A percentile compares a stretch with the other conserved stretches of the same genome.
These are phyloP conservation scores for Capsaspora owczarzaki DNA, from an alignment of 78 protist genomes.

Conservation along the genomic window DNA sequence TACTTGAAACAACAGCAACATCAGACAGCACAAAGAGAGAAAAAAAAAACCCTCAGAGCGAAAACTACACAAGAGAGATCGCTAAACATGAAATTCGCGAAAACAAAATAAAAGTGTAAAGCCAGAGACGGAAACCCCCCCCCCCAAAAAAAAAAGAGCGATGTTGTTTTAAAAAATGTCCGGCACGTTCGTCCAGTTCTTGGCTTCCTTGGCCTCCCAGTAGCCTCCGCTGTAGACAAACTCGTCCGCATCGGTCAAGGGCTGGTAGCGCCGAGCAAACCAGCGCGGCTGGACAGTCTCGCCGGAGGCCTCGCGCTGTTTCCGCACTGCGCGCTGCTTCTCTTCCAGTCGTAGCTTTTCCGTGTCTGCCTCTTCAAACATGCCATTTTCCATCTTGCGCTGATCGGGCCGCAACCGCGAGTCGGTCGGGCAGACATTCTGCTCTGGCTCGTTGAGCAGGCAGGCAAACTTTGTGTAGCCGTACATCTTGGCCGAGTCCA, in stretches of 20 bases:
- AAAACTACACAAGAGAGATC: neutral
- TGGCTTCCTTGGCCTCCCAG: slow-evolving; percentile 12
- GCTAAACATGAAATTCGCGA: too few relatives aligned
- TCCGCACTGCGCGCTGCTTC: slow-evolving; percentile 17
- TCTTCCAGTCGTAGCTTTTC: slow-evolving; percentile 17
- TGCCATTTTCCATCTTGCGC: slow-evolving; percentile 18
- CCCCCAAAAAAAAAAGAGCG: too few relatives aligned
- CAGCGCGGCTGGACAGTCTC: neutral
- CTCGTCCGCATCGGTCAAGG: neutral
- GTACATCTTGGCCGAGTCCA: slow-evolving; percentile 14
- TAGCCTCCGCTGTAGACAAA: slow-evolving; percentile 6
- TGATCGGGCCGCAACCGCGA: slow-evolving; percentile 31
- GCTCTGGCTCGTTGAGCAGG: slow-evolving; percentile 9
- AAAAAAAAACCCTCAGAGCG: neutral
- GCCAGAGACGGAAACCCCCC: too few relatives aligned
- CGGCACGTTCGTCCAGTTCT: too few relatives aligned
- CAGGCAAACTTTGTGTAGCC: slow-evolving; percentile 25
- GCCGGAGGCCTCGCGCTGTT: slow-evolving; percentile 4
- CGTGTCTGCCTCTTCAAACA: neutral
- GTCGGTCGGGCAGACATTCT: slow-evolving; percentile 12
- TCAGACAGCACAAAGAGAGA: neutral
- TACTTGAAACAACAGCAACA: neutral
- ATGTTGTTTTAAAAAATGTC: too few relatives aligned
- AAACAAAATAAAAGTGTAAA: too few relatives aligned
- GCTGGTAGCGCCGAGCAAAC: neutral